These are phyloP conservation scores for Crataegus laevigata DNA, from an alignment of 306 rosid genomes.

Conservation along the genomic window DNA sequence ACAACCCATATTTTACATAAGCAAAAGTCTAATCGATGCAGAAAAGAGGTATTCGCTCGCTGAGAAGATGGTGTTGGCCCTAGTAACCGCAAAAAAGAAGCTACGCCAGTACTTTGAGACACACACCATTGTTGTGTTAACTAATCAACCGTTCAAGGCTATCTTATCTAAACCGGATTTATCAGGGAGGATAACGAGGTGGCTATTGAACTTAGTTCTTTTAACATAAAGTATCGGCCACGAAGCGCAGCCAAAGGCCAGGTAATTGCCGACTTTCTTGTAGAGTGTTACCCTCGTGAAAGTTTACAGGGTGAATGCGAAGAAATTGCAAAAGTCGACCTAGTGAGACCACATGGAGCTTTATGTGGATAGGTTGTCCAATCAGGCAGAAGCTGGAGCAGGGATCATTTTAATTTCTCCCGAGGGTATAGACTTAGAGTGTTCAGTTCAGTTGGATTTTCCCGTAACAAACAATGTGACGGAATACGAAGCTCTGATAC, in stretches of 20 bases:
- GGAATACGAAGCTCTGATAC: too few species aligned
- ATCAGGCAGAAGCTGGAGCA: fast-evolving
- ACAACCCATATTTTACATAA: too few species aligned
- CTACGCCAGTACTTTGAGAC: background rate
- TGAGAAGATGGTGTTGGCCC: too few species aligned
- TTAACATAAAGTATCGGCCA: background rate
- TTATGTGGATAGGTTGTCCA: background rate
- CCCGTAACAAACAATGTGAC: too few species aligned
- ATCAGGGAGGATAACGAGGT: background rate
- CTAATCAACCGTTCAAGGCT: background rate
- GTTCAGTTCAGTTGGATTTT: too few species aligned
- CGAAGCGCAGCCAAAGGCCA: fast-evolving
- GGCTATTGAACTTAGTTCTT: background rate
- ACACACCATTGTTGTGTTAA: background rate
- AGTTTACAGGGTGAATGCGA: background rate
- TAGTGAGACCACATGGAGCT: background rate
- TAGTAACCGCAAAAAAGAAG: background rate
- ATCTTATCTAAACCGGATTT: background rate
- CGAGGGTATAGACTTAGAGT: fast-evolving
- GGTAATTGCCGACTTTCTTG: background rate
- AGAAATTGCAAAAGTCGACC: too few species aligned
- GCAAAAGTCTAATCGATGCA: too few species aligned
- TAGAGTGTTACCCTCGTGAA: background rate
- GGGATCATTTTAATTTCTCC: background rate
- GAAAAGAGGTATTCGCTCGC: too few species aligned